Evolutionary conservation across 179 eudicot species (phyloP), one percentile per base, ranked within the genome.

Genomic region (Drosera spatulata): DNA sequence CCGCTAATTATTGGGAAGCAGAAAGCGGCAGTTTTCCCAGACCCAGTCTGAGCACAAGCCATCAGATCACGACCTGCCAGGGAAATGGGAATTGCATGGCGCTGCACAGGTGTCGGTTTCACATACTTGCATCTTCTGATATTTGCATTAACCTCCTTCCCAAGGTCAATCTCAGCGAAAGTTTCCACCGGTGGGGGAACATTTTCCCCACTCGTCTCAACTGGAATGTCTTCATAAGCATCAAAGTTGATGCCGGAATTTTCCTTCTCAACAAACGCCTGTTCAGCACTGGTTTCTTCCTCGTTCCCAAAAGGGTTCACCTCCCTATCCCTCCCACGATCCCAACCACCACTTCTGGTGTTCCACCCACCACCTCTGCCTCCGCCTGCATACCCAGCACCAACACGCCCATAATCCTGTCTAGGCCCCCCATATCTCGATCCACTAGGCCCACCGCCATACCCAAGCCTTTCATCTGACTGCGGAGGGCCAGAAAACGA

Each of bases 11-110:
- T 90, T 0, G 97, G 97, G 65, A 90, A 90, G 64, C 97, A 90
- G 68, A 90, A 90, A 12, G 97, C 97, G 58, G 97, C 97, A 39
- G 97, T 90, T 68, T 90, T 90, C 2, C 97, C 97, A 2, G 97
- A 90, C 53, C 97, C 97, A 47, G 97, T 90, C 69, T 90, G 97
- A 59, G 97, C 97, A 69, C 97, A 90, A 37, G 97, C 97, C 97
- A 90, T 90, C 73, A 90, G 71, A 65, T 90, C 97, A 63, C 97
- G 70, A 9, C 95, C 95, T 43, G 80, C 89, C 53, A 90, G 80
- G 54, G 94, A 85, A 67, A 90, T 90, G 7, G 97, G 97, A 63
- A 90, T 90, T n/a, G 97, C 84, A 61, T 90, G 78, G 42, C 95
- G 86, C 79, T 90, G 97, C 63, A 90, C 95, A 3, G 97, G 97